Evolutionary conservation across 306 rosid genomes (phyloP).

Genomic region (Prunus fruticosa): DNA sequence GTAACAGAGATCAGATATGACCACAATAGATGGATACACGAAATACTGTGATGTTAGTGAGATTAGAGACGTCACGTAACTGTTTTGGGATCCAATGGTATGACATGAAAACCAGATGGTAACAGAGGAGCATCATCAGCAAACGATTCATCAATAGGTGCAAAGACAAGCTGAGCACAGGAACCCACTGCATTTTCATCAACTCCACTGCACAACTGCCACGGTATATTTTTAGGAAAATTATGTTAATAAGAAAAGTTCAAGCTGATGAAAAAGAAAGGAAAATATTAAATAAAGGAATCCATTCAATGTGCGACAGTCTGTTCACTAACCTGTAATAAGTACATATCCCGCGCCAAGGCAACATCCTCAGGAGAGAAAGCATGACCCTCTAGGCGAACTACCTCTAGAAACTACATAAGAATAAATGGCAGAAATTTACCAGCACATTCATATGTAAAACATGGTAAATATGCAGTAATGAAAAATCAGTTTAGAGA

Average conservation of each 20-base stretch:
- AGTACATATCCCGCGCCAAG: conserved; percentile 85
- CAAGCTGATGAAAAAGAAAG: neutral
- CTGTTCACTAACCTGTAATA: conserved; percentile 57
- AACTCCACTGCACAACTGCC: conserved; percentile 88
- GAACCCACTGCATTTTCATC: conserved; percentile 88
- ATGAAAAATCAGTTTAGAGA: neutral
- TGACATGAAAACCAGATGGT: conserved; percentile 94
- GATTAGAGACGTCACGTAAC: conserved; percentile 38
- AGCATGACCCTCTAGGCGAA: conserved; percentile 96
- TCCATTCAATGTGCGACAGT: neutral
- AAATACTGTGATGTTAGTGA: neutral
- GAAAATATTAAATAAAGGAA: neutral
- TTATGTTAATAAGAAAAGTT: neutral
- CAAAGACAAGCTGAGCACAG: conserved; percentile 96
- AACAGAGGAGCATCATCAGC: conserved; percentile 91
- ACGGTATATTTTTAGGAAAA: neutral
- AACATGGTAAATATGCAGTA: neutral
- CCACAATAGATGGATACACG: neutral
- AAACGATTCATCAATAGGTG: conserved; percentile 94
- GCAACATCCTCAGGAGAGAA: conserved; percentile 86
- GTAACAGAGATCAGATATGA: neutral
- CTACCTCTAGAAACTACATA: conserved; percentile 87
- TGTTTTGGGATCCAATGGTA: conserved; percentile 84
- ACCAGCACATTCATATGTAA: neutral
- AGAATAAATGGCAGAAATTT: neutral